Conservation (phyloP, 1,139 yeast genomes). For the Kodamaea arcana region DNA sequence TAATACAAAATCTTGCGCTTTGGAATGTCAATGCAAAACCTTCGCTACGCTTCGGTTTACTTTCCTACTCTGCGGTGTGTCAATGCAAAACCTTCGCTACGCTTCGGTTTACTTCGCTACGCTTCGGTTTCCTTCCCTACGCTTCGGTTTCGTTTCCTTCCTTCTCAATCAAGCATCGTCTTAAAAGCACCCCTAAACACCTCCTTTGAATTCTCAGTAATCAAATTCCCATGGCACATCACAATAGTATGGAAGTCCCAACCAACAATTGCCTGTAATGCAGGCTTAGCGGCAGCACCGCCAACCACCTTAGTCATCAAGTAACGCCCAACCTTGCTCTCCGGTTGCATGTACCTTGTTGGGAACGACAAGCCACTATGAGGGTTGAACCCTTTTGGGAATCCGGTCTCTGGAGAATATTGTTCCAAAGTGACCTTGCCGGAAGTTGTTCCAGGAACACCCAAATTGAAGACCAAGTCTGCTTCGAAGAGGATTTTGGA, state of each 20-base stretch:
- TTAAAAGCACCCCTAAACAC: constrained; percentile 16
- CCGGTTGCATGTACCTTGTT: constrained; percentile 37
- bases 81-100: too few relatives aligned
- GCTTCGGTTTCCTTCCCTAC: too few relatives aligned
- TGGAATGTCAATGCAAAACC: too few relatives aligned
- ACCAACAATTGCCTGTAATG: constrained; percentile 16
- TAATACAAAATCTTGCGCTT: too few relatives aligned
- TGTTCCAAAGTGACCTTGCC: constrained; percentile 23
- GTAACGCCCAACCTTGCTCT: constrained; percentile 24
- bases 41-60: too few relatives aligned
- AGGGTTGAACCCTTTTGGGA: constrained; percentile 27
- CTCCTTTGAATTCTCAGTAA: constrained; percentile 18
- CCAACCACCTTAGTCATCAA: constrained; percentile 25
- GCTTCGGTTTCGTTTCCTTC: too few relatives aligned
- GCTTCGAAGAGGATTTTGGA: constrained; percentile 51
- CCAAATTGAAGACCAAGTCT: constrained; percentile 53
- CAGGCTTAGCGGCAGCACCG: constrained; percentile 11
- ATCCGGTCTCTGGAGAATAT: constrained; percentile 44
- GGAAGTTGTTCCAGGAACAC: constrained; percentile 13
- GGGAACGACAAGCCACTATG: constrained; percentile 37
- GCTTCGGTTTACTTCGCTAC: too few relatives aligned
- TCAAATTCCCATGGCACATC: constrained; percentile 24
- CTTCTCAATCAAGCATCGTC: too few relatives aligned
- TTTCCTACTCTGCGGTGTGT: too few relatives aligned
- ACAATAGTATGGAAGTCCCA: constrained; percentile 23